These are phyloP conservation scores for Colletotrichum abscissum DNA, from an alignment of 2,329 filamentous ascomycete species.

Conservation along the genomic window DNA sequence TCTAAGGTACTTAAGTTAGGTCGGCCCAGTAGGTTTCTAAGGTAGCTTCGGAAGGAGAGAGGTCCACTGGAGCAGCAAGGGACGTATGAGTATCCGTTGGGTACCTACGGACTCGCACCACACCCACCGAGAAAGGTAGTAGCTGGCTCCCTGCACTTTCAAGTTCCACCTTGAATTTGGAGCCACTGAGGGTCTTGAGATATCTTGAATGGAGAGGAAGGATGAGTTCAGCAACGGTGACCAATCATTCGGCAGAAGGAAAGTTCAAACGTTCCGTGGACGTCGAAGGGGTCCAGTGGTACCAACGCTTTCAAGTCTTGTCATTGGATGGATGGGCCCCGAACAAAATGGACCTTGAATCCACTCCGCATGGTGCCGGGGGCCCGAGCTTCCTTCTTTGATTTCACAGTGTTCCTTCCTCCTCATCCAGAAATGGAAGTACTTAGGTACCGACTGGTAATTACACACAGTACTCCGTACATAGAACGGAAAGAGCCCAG, in stretches of 20 bases:
- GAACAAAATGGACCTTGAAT: background rate
- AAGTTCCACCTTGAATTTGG: background rate
- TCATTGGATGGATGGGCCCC: slow-evolving; percentile 6
- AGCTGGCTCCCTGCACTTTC: background rate
- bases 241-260: background rate
- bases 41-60: background rate
- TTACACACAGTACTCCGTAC: too few relatives aligned
- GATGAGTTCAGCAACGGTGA: background rate
- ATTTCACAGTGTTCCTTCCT: background rate
- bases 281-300: background rate
- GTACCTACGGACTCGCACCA: background rate
- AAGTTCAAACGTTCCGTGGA: background rate
- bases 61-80: background rate
- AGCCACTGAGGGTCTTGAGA: slow-evolving; percentile 1
- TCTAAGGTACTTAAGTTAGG: background rate
- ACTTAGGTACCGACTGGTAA: background rate
- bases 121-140: background rate
- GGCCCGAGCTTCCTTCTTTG: background rate
- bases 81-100: background rate
- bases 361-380: slow-evolving; percentile 13
- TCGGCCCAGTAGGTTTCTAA: too few relatives aligned
- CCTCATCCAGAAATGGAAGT: background rate
- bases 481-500: background rate
- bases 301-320: background rate
- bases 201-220: background rate